phyloP scores from a whole-genome alignment of 169 alveolate species.

The Besnoitia besnoiti region DNA sequence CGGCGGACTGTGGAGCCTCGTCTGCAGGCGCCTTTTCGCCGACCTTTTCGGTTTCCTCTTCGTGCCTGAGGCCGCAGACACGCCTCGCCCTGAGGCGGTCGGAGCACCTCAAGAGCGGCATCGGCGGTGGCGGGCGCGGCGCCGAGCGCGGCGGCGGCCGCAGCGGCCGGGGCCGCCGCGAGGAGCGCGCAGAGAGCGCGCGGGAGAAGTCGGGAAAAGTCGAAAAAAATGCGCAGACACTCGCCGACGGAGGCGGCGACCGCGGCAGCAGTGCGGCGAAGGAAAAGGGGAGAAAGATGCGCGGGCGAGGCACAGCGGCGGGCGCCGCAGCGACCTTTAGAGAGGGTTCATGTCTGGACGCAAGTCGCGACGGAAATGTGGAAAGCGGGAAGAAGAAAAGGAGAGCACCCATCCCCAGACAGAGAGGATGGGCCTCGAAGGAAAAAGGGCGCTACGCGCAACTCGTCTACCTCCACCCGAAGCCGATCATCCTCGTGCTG shows the following conservation, averaged over 20 bases:
- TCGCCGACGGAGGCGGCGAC: neutral
- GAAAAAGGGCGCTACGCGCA: slow-evolving; percentile 59
- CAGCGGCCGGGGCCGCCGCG: neutral
- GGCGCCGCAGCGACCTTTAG: neutral
- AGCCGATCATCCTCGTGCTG: slow-evolving; percentile 47
- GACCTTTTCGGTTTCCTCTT: neutral
- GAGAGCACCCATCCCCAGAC: slow-evolving; percentile 23
- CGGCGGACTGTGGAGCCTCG: too few relatives aligned
- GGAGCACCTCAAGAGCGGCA: neutral
- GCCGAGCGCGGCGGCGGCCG: slow-evolving; percentile 22
- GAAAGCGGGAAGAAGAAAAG: neutral
- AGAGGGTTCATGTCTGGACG: slow-evolving; percentile 3
- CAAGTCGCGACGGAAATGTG: neutral
- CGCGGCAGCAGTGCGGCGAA: neutral
- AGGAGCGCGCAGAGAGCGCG: neutral
- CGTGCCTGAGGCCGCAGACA: neutral
- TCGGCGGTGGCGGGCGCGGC: neutral
- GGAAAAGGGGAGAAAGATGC: too few relatives aligned
- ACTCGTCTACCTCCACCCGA: slow-evolving; percentile 64
- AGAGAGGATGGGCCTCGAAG: slow-evolving; percentile 59
- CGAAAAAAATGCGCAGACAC: neutral
- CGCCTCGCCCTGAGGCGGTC: neutral
- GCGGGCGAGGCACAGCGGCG: neutral
- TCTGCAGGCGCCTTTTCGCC: too few relatives aligned
- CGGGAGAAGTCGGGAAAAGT: neutral